phyloP scores from a whole-genome alignment of 1,139 yeast genomes.

The Hansenula sp. region DNA sequence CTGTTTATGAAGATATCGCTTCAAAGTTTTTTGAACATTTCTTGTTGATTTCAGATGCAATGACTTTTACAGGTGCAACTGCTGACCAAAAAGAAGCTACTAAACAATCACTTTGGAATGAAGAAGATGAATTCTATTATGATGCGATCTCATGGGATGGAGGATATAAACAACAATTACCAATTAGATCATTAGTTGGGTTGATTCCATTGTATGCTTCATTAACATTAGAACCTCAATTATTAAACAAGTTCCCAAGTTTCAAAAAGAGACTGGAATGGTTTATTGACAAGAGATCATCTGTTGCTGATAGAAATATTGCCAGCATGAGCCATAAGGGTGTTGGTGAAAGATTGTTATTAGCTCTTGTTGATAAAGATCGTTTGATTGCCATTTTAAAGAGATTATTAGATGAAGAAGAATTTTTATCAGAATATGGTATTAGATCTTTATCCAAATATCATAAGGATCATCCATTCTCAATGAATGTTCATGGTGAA shows the following conservation, averaged over 20 bases:
- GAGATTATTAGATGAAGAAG: constrained; percentile 84
- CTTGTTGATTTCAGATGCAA: constrained; percentile 88
- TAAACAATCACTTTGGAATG: constrained; percentile 82
- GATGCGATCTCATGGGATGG: constrained; percentile 90
- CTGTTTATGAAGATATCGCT: constrained; percentile 92
- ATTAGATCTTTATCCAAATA: constrained; percentile 85
- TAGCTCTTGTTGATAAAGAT: constrained; percentile 81
- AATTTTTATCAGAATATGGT: constrained; percentile 84
- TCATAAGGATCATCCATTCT: constrained; percentile 83
- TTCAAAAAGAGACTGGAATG: constrained; percentile 84
- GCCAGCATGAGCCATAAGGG: constrained; percentile 88
- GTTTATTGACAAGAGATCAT: constrained; percentile 72
- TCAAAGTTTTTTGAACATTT: constrained; percentile 95
- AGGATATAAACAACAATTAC: constrained; percentile 64
- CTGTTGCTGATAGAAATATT: constrained; percentile 79
- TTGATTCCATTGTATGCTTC: constrained; percentile 91
- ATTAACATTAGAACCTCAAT: constrained; percentile 83
- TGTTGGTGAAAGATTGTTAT: constrained; percentile 76
- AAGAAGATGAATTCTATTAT: constrained; percentile 82
- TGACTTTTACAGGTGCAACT: constrained; percentile 58
- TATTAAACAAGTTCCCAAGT: constrained; percentile 73
- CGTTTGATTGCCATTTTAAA: constrained; percentile 72
- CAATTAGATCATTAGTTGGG: constrained; percentile 89
- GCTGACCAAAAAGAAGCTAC: constrained; percentile 40
- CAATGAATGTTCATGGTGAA: constrained; percentile 81